Base-by-base conservation (phyloP, 495 filamentous ascomycete species). In the Annulohypoxylon nitens region DNA sequence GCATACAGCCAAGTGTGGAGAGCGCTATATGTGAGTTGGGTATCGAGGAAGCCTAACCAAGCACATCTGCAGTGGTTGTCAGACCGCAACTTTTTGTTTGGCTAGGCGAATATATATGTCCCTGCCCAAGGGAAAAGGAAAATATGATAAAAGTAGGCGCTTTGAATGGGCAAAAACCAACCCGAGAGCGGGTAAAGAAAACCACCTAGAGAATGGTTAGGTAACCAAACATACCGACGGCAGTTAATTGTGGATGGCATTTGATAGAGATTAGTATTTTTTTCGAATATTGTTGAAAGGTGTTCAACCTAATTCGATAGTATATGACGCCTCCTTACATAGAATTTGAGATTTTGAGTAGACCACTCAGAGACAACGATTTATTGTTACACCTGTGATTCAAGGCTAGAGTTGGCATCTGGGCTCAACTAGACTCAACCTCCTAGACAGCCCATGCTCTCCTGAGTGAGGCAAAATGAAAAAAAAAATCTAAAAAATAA, bases 41-140 rank as follows among this genome's bases (percentile, higher is more conserved):
- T 69, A 71, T 73, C 43, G 60, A 69, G 9, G 57, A 63, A 65
- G 64, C 70, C 70, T 65, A 73, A 69, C 70, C 45, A 33, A 54
- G 23, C 25, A 54, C 30, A 30, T 30, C 3, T 30, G 30, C 30
- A 6, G 30, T 30, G 30, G 25, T 25, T 8, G 18, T 47, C 48
- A 62, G 59, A 62, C 66, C 66, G 66, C 59, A 69, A 63, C 58
- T 69, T 55, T 18, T 39, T 47, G 43, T 11, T 41, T 45, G 16
- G 30, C 50, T 16, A 54, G 59, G 41, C 8, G 8, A 25, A 61
- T 54, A 47, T 37, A 30, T 37, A 57, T 57, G 53, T 57, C 53
- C 16, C 33, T 57, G 53, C 30, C 33, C 10, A 18, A 25, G 20
- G 45, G 51, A 67, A 51, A 48, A 47, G 43, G 43, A 47, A 47